A percentile compares a stretch with the other conserved stretches of the same genome.
Evolutionary conservation across 2,329 filamentous ascomycete genomes (phyloP).

Genomic region (Pestalotiopsis sp.): DNA sequence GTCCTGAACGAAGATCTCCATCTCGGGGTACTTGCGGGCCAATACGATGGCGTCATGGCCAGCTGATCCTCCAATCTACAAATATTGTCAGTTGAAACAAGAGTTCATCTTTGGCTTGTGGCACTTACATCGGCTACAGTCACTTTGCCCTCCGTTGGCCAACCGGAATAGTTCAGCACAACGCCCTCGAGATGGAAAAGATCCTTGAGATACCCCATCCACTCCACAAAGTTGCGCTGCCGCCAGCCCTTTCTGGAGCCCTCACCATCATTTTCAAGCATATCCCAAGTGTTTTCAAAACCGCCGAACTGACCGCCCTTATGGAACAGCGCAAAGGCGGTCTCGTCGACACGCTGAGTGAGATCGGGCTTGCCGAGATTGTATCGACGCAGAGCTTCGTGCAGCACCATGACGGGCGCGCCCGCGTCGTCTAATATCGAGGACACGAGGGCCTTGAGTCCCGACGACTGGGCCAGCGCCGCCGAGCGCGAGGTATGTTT

Average conservation of each 20-base stretch:
- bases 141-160: slow-evolving; percentile 37
- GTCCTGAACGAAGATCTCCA: slow-evolving; percentile 49
- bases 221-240: slow-evolving; percentile 41
- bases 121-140: slow-evolving; percentile 44
- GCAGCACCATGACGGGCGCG: slow-evolving; percentile 38
- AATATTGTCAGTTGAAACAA: not conserved
- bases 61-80: slow-evolving; percentile 44
- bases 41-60: slow-evolving; percentile 45
- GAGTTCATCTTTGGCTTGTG: not conserved
- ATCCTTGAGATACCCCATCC: slow-evolving; percentile 43
- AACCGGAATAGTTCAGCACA: slow-evolving; percentile 37
- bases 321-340: slow-evolving; percentile 40
- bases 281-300: slow-evolving; percentile 40
- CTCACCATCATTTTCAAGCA: slow-evolving; percentile 43
- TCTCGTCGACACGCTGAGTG: slow-evolving; percentile 37
- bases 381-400: slow-evolving; percentile 35
- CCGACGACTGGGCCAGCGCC: slow-evolving; percentile 34
- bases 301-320: slow-evolving; percentile 30
- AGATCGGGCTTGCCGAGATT: slow-evolving; percentile 33
- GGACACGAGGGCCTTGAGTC: slow-evolving; percentile 38
- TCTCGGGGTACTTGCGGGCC: slow-evolving; percentile 42
- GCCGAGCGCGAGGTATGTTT: slow-evolving; percentile 42
- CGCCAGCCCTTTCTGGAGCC: slow-evolving; percentile 41
- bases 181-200: slow-evolving; percentile 40
- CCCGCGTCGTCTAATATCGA: slow-evolving; percentile 41